Evolutionary conservation across 768 basidiomycete genomes (phyloP).

Genomic region (Cyathus striatus): DNA sequence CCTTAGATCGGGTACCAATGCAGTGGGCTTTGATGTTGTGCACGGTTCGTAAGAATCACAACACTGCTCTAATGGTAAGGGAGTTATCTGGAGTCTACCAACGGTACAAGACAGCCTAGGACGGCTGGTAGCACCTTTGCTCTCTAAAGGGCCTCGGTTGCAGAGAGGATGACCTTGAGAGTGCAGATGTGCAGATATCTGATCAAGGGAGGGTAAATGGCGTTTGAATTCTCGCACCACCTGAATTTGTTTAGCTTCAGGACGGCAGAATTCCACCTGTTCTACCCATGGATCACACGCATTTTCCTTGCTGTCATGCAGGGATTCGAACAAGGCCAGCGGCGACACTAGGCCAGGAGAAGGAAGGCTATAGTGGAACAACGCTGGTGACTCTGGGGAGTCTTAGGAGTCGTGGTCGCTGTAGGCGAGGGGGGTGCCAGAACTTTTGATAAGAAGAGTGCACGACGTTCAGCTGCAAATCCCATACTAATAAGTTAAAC

Average conservation of each 20-base stretch:
- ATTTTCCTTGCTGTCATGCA: slow-evolving; percentile 24
- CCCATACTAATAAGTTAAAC: background rate
- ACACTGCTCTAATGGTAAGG: no score
- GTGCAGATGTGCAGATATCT: slow-evolving; percentile 64
- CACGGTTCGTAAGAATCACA: no score
- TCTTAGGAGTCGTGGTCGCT: slow-evolving; percentile 53
- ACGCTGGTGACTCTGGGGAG: slow-evolving; percentile 66
- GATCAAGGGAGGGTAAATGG: slow-evolving; percentile 76
- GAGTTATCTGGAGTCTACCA: slow-evolving; percentile 40
- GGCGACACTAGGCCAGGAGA: slow-evolving; percentile 66
- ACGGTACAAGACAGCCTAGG: slow-evolving; percentile 27
- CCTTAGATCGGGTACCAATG: slow-evolving; percentile 30
- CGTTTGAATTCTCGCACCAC: no score
- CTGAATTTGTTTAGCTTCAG: slow-evolving; percentile 16
- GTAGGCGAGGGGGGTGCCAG: slow-evolving; percentile 61
- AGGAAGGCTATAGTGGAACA: slow-evolving; percentile 65
- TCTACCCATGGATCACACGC: slow-evolving; percentile 53
- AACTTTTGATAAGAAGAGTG: slow-evolving; percentile 70
- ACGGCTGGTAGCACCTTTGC: slow-evolving; percentile 16
- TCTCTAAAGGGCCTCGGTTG: no score
- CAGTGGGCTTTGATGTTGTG: slow-evolving; percentile 32
- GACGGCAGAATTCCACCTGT: slow-evolving; percentile 57
- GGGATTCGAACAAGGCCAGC: slow-evolving; percentile 49
- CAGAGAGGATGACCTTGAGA: slow-evolving; percentile 22
- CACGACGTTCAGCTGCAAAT: slow-evolving; percentile 71